These are phyloP conservation scores for Harringtonia aguacate DNA, from an alignment of 2,329 filamentous ascomycete genomes.

Conservation along the genomic window DNA sequence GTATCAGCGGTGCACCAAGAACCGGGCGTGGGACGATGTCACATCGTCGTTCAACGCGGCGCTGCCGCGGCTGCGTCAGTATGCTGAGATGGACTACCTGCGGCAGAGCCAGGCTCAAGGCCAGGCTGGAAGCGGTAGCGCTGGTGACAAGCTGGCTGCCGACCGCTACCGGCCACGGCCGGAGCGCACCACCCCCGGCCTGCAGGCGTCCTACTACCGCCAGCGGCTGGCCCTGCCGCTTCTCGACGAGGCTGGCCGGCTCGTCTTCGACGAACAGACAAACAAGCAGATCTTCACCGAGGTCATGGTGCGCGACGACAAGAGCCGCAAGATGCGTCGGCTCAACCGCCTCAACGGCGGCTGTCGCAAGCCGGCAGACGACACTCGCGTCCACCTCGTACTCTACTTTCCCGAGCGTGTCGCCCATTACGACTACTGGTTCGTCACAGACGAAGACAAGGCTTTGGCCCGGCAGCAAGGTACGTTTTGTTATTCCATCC, in stretches of 20 bases:
- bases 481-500: slow-evolving; percentile 1
- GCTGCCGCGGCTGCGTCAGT: slow-evolving; percentile 12
- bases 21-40: slow-evolving; percentile 14
- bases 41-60: slow-evolving; percentile 12
- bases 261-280: slow-evolving; percentile 12
- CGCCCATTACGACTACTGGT: slow-evolving; percentile 14
- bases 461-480: slow-evolving; percentile 11
- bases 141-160: slow-evolving; percentile 2
- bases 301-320: slow-evolving; percentile 15
- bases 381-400: slow-evolving; percentile 13
- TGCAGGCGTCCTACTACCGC: slow-evolving; percentile 15
- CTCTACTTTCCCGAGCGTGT: slow-evolving; percentile 16
- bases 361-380: slow-evolving; percentile 1
- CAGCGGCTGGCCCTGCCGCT: slow-evolving; percentile 14
- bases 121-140: no score
- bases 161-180: slow-evolving; percentile 12
- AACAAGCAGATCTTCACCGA: slow-evolving; percentile 13
- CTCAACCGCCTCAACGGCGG: not conserved
- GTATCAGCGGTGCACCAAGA: slow-evolving; percentile 15
- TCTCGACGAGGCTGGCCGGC: slow-evolving; percentile 10
- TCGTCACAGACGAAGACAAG: slow-evolving; percentile 15
- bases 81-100: slow-evolving; percentile 10
- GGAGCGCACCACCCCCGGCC: slow-evolving; percentile 13
- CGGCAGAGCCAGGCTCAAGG: no score
- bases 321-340: slow-evolving; percentile 9